Base-by-base conservation (phyloP, 768 basidiomycete genomes). In the Auricularia cornea region DNA sequence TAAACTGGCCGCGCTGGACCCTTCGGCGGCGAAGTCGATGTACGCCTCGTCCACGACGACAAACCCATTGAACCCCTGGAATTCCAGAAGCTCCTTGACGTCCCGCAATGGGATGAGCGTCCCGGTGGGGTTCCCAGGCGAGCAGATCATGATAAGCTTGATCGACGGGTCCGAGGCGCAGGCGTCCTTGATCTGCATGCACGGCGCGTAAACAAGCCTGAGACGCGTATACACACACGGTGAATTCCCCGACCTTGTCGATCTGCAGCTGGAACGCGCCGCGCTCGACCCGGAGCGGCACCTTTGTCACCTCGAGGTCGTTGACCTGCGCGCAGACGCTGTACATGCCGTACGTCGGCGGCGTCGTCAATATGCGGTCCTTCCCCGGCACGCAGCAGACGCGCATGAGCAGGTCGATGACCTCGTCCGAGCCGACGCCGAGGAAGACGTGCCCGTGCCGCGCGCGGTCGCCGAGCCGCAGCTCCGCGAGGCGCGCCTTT, bases 281-380 rank as follows among this genome's bases (percentile, higher is more conserved):
- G 0, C 85, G 90, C 70, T 94, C 91, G 2, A 91, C 91, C 16
- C 80, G 84, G 29, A 98, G 76, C 2, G 86, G 85, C 23, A 90
- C 85, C 70, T 88, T 87, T 54, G 94, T 84, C 3, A 96, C 76
- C 0, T 84, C 89, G 18, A 96, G 79, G 72, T 99, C 97, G 72
- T 99, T 99, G 56, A 98, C 87, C 70, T 97, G 90, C 11, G 96
- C 97, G 64, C 89, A 94, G 1, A 98, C 96, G 14, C 82, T 73
- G 75, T 98, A 98, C 96, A 98, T 99, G 20, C 96, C 97, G 72
- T 98, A 98, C 14, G 97, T 98, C 3, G 97, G 97, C 1, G 96
- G 96, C 1, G 90, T 92, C 38, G 84, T 88, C 71, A 98, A 74
- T 35, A 97, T 89, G 71, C 87, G 90, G 68, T 98, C 96, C 61